Base-by-base conservation (phyloP, 2,329 filamentous ascomycete species). In the Zymoseptoria pseudotritici region DNA sequence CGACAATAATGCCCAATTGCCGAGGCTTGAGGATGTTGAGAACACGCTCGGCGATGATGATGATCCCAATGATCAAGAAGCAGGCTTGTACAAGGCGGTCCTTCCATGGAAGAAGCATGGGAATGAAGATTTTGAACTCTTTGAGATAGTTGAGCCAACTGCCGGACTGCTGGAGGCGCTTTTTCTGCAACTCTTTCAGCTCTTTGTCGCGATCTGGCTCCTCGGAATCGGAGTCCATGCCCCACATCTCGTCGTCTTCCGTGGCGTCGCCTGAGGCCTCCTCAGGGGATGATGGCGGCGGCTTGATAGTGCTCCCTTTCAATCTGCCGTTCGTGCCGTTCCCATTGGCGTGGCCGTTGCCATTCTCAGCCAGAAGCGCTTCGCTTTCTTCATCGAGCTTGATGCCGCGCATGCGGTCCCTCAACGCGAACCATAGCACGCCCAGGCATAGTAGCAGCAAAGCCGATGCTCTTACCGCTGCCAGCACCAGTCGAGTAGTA, bases 21-120 rank as follows among this genome's bases (percentile, higher is more conserved):
- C 88, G 83, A n/a, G 91, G 91, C 31, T 91, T 84, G 50, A 95
- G 76, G 13, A 96, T 78, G 66, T 91, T 90, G 55, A 95, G 77
- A 4, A 83, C 83, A 64, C 92, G 90, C 58, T 86, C 83, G 56
- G 80, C 77, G n/a, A 91, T 72, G 21, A 94, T 78, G 65, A 88
- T 88, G 1, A 89, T 51, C 0, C 82, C 82, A 52, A 94, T 86
- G 3, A 89, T 78, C 10, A 82, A 76, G 20, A 89, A 83, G 57
- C 86, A 86, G 19, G 88, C 72, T 71, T 94, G 89, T 19, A 94
- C 80, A 13, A 76, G 73, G 57, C 79, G 81, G 67, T 88, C 83
- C 50, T 86, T 82, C 56, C 84, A 81, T 0, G 91, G 91, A 84
- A 89, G 92, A 20, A 96, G 78, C 69, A 91, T 89, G 0, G 89